Conservation (phyloP, 2,329 filamentous ascomycete genomes). For the Niveomyces coronatus region DNA sequence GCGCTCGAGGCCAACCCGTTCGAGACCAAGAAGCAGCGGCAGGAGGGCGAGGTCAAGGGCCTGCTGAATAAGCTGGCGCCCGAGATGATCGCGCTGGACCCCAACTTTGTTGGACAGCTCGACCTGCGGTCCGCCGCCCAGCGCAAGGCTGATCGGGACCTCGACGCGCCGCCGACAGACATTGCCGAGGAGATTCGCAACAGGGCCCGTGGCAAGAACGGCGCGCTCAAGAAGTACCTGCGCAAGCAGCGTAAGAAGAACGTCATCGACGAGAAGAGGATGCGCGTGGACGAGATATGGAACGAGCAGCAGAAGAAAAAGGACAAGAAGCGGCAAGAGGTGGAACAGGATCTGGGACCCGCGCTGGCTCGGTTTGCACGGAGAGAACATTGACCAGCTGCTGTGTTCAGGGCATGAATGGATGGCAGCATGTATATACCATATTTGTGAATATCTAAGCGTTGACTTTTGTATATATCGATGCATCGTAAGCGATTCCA, state of each 20-base stretch:
- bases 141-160: conserved; percentile 64
- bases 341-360: conserved; percentile 68
- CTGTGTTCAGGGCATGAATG: conserved; percentile 5
- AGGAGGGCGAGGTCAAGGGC: conserved; percentile 81
- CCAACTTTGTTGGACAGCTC: conserved; percentile 81
- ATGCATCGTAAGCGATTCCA: too few relatives aligned
- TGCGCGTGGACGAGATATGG: conserved; percentile 76
- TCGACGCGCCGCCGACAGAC: conserved; percentile 57
- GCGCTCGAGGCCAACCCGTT: conserved; percentile 90
- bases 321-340: conserved; percentile 50
- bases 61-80: conserved; percentile 91
- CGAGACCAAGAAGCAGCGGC: conserved; percentile 84
- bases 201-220: conserved; percentile 79
- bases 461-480: too few relatives aligned
- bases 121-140: conserved; percentile 74
- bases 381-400: conserved; percentile 39
- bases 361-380: conserved; percentile 76
- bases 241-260: conserved; percentile 89
- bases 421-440: conserved; percentile 9
- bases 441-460: conserved; percentile 13
- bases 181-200: conserved; percentile 58
- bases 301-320: conserved; percentile 59
- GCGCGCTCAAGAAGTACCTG: conserved; percentile 75
- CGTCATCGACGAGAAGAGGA: conserved; percentile 87
- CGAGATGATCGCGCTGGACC: conserved; percentile 93